phyloP scores from a whole-genome alignment of 2,329 filamentous ascomycete species.

The Ascochyta viciae-villosae region DNA sequence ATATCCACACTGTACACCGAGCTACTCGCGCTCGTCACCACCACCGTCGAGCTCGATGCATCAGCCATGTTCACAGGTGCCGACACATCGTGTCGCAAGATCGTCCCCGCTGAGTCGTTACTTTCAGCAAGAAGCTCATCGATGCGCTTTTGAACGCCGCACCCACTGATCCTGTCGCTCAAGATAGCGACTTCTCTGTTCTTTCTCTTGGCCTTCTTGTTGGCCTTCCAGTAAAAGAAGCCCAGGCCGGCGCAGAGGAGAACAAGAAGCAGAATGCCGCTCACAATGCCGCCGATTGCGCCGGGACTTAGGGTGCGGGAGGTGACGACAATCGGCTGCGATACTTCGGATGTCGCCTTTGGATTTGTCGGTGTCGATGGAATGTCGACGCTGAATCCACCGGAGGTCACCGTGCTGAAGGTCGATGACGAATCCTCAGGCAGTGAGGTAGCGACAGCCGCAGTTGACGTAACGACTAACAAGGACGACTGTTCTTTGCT shows the following conservation, averaged over 20 bases:
- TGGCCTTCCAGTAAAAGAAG: constrained; percentile 13
- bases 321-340: background rate
- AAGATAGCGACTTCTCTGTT: constrained; percentile 14
- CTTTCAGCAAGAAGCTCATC: constrained; percentile 4
- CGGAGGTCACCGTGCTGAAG: background rate
- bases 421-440: background rate
- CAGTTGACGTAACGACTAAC: background rate
- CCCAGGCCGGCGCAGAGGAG: constrained; percentile 3
- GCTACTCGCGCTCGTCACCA: background rate
- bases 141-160: constrained; percentile 17
- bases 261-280: background rate
- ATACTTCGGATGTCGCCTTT: background rate
- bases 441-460: background rate
- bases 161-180: constrained; percentile 9
- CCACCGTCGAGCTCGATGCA: background rate
- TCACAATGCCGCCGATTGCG: background rate
- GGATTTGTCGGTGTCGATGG: background rate
- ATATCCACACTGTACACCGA: constrained; percentile 1
- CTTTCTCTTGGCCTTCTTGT: constrained; percentile 12
- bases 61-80: background rate
- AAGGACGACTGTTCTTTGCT: background rate
- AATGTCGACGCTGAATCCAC: background rate
- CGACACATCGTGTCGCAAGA: background rate
- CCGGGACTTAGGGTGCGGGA: background rate
- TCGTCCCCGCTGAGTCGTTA: background rate